Percentiles rank a stretch among this genome's conserved stretches.
These are phyloP conservation scores for Arachnomyces sp. DNA, from an alignment of 2,329 filamentous ascomycete genomes.

Conservation along the genomic window DNA sequence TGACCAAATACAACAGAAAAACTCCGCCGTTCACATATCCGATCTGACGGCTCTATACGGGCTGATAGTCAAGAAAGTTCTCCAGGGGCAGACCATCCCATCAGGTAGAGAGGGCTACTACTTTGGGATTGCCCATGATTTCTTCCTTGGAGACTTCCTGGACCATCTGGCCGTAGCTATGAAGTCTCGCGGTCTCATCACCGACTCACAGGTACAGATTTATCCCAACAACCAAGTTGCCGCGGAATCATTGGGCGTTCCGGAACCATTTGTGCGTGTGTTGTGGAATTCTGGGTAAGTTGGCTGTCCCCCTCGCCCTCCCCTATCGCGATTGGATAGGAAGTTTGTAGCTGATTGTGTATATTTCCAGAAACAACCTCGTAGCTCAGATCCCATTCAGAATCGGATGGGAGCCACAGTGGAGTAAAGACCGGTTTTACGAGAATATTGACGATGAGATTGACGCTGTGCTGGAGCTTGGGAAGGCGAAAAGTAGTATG, in stretches of 20 bases:
- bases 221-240: conserved; percentile 27
- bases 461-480: conserved; percentile 16
- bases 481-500: conserved; percentile 15
- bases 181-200: conserved; percentile 23
- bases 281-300: conserved; percentile 21
- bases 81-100: conserved; percentile 20
- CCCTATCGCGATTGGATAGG: too few relatives aligned
- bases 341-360: too few relatives aligned
- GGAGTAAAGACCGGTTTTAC: conserved; percentile 18
- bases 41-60: conserved; percentile 26
- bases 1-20: conserved; percentile 8
- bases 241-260: conserved; percentile 24
- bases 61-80: conserved; percentile 21
- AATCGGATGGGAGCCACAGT: conserved; percentile 23
- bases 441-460: conserved; percentile 22
- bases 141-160: conserved; percentile 23
- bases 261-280: conserved; percentile 16
- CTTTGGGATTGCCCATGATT: conserved; percentile 23
- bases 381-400: conserved; percentile 13
- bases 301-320: background rate
- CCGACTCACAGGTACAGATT: conserved; percentile 13
- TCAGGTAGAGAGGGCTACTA: conserved; percentile 28
- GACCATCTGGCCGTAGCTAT: conserved; percentile 19
- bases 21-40: conserved; percentile 21
- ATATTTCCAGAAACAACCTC: conserved; percentile 10